Base-by-base conservation (phyloP, 495 filamentous ascomycete genomes). In the Darksidea phi region DNA sequence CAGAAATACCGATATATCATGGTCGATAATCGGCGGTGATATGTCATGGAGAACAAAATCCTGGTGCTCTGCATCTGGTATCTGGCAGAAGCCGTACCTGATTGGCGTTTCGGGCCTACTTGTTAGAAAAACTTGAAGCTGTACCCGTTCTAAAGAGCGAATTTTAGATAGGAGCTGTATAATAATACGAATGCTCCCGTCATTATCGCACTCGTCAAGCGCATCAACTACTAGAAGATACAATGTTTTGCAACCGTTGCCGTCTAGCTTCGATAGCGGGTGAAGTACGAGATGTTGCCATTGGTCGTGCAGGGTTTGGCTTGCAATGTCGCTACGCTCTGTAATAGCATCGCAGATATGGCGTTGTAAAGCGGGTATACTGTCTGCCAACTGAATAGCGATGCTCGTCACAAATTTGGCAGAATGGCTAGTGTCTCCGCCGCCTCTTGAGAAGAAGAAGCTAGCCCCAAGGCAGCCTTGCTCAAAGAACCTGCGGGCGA, bases 1-100 rank as follows among this genome's bases (percentile, higher is more conserved):
- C 13, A 79, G 42, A 37, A 74, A 77, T 41, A 66, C 38, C 1
- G 48, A 47, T 37, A 78, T 70, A 53, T 80, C 76, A 20, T 68
- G 61, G 53, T 71, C 64, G 45, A 77, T 59, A n/a, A 70, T 59
- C 13, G 49, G 17, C 56, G 65, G 20, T 15, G 64, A 48, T 26
- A 77, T 70, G 13, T 72, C 46, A 42, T 77, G 70, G 8, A 77
- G 71, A 34, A 57, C 62, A 25, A 73, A 20, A 51, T 67, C 62
- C 18, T 62, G 24, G 57, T 65, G 45, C 34, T 17, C 28, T 2
- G 25, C 62, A 12, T 62, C 36, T 17, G 53, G 15, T 17, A 67
- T 56, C 21, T 57, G 37, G 0, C 26, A 24, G 61, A 72, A 73
- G 4, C 66, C 63, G 23, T 32, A 37, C 0, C 63, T 63, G 42